Percentiles rank a stretch among this genome's conserved stretches.
Evolutionary conservation across 306 rosid species (phyloP).

Genomic region (Alnus rubra): DNA sequence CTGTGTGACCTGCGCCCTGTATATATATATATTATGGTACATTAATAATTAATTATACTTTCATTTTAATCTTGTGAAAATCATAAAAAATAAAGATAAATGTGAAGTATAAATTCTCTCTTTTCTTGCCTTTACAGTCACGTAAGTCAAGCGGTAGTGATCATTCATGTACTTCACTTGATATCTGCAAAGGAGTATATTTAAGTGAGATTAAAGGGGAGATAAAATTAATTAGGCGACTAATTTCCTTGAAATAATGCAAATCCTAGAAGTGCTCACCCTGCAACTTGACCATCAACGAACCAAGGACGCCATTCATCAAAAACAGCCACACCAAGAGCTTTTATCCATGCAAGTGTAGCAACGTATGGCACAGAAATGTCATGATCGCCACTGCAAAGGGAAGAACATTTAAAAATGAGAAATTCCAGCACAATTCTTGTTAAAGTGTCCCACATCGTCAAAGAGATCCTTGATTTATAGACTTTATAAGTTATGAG

Average conservation of each 20-base stretch:
- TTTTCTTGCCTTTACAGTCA: slow-evolving; percentile 26
- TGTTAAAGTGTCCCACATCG: too few species aligned
- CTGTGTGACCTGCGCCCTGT: slow-evolving; percentile 38
- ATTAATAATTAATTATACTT: not conserved
- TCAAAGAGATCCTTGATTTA: too few species aligned
- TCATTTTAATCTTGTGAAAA: not conserved
- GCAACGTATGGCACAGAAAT: slow-evolving; percentile 27
- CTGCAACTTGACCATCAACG: slow-evolving; percentile 35
- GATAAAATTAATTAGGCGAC: not conserved
- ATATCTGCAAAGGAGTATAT: slow-evolving; percentile 10
- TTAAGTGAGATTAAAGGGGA: not conserved
- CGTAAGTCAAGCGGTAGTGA: slow-evolving; percentile 25
- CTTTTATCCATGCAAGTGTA: slow-evolving; percentile 35
- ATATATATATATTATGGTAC: not conserved
- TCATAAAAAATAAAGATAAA: not conserved
- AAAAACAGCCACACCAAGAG: slow-evolving; percentile 23
- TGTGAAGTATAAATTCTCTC: not conserved
- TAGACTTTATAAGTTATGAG: too few species aligned
- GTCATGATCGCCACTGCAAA: slow-evolving; percentile 40
- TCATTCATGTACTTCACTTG: slow-evolving; percentile 33
- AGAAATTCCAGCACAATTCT: too few species aligned
- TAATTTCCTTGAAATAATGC: not conserved
- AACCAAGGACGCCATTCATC: slow-evolving; percentile 41
- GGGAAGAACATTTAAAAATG: not conserved
- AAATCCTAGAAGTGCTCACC: slow-evolving; percentile 22